phyloP scores from a whole-genome alignment of 2,329 filamentous ascomycete genomes.

The Endothia cerciana region DNA sequence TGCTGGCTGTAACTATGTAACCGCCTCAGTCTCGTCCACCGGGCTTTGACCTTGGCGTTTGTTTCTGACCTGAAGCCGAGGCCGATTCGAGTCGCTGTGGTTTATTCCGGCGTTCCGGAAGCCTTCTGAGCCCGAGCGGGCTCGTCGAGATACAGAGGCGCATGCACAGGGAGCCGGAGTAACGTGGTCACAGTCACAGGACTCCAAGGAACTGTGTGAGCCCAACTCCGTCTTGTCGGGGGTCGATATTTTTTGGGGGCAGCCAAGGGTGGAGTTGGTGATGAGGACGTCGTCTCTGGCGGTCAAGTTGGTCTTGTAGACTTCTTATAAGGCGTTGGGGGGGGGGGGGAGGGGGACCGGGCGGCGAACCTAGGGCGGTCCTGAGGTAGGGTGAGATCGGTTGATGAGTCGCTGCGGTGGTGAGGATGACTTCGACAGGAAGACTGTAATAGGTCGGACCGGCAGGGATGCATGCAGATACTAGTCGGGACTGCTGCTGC shows the following conservation, averaged over 20 bases:
- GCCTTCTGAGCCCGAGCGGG: background rate
- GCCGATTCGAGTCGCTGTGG: slow-evolving; percentile 11
- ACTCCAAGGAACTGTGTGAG: no score
- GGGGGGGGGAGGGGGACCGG: slow-evolving; percentile 6
- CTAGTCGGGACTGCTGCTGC: slow-evolving; percentile 8
- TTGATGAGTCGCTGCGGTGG: slow-evolving; percentile 10
- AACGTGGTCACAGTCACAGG: slow-evolving; percentile 5
- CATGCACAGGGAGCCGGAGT: background rate
- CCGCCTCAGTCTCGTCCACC: slow-evolving; percentile 25
- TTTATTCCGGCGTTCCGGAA: background rate
- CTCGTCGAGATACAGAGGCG: background rate
- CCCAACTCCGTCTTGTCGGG: slow-evolving; percentile 3
- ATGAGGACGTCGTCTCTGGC: slow-evolving; percentile 14
- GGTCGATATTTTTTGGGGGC: background rate
- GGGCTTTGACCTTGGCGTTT: slow-evolving; percentile 18
- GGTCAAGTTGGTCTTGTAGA: slow-evolving; percentile 22
- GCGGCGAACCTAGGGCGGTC: slow-evolving; percentile 6
- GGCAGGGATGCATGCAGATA: slow-evolving; percentile 19
- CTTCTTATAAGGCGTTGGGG: slow-evolving; percentile 8
- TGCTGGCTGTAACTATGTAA: slow-evolving; percentile 22
- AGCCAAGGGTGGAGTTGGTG: background rate
- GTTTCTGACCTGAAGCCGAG: slow-evolving; percentile 23
- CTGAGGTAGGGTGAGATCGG: slow-evolving; percentile 13
- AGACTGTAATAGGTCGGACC: slow-evolving; percentile 22
- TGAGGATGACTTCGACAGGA: slow-evolving; percentile 10